A percentile compares a stretch with the other conserved stretches of the same genome.
phyloP scores from a whole-genome alignment of 2,329 filamentous ascomycete genomes.

The Bipolaris zeicola region DNA sequence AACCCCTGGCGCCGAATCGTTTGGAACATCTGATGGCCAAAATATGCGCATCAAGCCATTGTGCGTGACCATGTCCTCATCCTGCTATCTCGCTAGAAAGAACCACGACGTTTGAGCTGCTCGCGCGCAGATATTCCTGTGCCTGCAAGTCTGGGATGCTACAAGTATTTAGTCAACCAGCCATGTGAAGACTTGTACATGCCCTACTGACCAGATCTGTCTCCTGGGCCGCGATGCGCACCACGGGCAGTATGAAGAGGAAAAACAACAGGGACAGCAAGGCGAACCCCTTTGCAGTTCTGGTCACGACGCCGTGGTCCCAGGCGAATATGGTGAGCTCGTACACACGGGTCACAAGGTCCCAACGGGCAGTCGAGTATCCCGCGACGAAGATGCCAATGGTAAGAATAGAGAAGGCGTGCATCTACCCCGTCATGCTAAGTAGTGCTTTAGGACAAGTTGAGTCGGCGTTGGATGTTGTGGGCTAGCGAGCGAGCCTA shows the following conservation, averaged over 20 bases:
- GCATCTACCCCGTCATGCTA: constrained; percentile 67
- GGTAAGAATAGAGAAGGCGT: constrained; percentile 95
- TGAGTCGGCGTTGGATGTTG: background rate
- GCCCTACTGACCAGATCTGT: constrained; percentile 70
- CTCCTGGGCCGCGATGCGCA: constrained; percentile 80
- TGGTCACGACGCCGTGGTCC: constrained; percentile 95
- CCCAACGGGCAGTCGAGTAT: constrained; percentile 99
- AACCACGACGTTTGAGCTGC: constrained; percentile 90
- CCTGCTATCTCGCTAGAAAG: constrained; percentile 70
- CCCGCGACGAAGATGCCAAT: constrained; percentile 98
- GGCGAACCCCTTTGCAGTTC: constrained; percentile 83
- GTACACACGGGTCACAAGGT: constrained; percentile 94
- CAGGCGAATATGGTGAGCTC: constrained; percentile 96
- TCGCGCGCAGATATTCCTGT: constrained; percentile 92
- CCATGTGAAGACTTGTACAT: background rate
- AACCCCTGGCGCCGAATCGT: constrained; percentile 76
- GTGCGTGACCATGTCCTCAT: constrained; percentile 68
- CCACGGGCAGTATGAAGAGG: constrained; percentile 80
- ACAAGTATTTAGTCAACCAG: constrained; percentile 18
- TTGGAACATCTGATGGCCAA: constrained; percentile 88
- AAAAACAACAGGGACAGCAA: constrained; percentile 85
- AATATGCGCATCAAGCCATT: constrained; percentile 97
- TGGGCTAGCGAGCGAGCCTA: constrained; percentile 1
- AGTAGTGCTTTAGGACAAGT: constrained; percentile 11
- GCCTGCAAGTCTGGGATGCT: constrained; percentile 82